A percentile compares a stretch with the other conserved stretches of the same genome.
These are phyloP conservation scores for Arachis hypogaea DNA, from an alignment of 306 rosid species.

Conservation along the genomic window DNA sequence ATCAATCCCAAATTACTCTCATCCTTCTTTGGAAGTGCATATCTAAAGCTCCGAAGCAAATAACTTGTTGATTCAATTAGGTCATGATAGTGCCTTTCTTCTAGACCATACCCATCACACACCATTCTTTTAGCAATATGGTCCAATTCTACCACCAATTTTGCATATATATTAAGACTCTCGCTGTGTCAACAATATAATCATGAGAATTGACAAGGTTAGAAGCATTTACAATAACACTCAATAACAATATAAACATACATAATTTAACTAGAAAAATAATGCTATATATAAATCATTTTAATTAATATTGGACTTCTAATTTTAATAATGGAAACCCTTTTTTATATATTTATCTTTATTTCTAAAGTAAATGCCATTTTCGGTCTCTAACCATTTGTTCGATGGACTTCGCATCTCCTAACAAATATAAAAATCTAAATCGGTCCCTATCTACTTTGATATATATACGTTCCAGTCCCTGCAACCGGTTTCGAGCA, in stretches of 20 bases:
- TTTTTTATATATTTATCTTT: no score
- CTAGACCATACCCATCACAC: constrained; percentile 41
- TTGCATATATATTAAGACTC: constrained; percentile 35
- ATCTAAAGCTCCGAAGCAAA: constrained; percentile 43
- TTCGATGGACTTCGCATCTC: no score
- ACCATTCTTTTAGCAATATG: constrained; percentile 35
- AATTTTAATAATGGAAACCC: no score
- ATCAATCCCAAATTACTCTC: constrained; percentile 37
- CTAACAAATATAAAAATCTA: no score
- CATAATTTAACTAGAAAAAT: no score
- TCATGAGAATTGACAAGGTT: background rate
- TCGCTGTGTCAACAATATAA: constrained; percentile 29
- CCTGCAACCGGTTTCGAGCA: no score
- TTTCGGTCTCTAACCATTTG: no score
- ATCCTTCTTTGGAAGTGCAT: constrained; percentile 28
- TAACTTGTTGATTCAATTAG: constrained; percentile 38
- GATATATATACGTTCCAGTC: no score
- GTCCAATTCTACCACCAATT: constrained; percentile 42
- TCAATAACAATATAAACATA: background rate
- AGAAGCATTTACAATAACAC: background rate
- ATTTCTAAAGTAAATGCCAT: no score
- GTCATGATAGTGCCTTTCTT: constrained; percentile 37
- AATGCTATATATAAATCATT: no score
- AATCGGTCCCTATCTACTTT: no score
- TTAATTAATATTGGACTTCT: no score